Evolutionary conservation across 169 alveolate genomes (phyloP), one percentile per base, ranked within the genome.

Genomic region (Babesia gibsoni): DNA sequence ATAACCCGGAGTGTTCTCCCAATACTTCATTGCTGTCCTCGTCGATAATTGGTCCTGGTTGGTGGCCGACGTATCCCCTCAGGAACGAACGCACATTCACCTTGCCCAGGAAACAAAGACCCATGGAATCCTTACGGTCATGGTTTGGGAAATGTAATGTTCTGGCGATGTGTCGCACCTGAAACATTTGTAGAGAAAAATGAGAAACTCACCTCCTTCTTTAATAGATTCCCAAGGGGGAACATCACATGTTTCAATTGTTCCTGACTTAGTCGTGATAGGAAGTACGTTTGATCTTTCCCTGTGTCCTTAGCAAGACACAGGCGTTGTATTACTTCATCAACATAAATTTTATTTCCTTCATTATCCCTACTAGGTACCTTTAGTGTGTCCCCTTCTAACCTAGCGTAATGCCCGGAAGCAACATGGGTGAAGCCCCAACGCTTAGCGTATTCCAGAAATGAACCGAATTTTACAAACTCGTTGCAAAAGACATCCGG

Each of bases 251-350:
- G 74, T 18, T 48, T 48, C 57, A 88, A 59, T 52, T 88, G 93
- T 3, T 25, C 35, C 43, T 53, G 82, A 12, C 45, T 32, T 59
- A 88, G 43, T 9, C 90, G 74, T 41, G 87, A 56, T 23, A 88
- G 77, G 52, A 88, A 88, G 52, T 88, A 88, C 12, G 93, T 78
- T 57, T 88, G 93, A 48, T 88, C 93, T 64, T 88, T 88, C 37
- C 25, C 4, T 18, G 25, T 36, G 29, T 79, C 82, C 22, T 33
- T 58, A 42, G 78, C 56, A 2, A 65, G 23, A 1, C 59, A 29
- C 56, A 79, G 33, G n/a, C 88, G 59, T 30, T 37, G 48, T 6
- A 79, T 48, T 16, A 20, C 27, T n/a, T 18, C 18, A 36, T 2
- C 7, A 27, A 6, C 12, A 12, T n/a, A 6, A 20, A n/a, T 20